A percentile compares a stretch with the other conserved stretches of the same genome.
These are phyloP conservation scores for Cucurbita maxima DNA, from an alignment of 306 rosid species.

Conservation along the genomic window DNA sequence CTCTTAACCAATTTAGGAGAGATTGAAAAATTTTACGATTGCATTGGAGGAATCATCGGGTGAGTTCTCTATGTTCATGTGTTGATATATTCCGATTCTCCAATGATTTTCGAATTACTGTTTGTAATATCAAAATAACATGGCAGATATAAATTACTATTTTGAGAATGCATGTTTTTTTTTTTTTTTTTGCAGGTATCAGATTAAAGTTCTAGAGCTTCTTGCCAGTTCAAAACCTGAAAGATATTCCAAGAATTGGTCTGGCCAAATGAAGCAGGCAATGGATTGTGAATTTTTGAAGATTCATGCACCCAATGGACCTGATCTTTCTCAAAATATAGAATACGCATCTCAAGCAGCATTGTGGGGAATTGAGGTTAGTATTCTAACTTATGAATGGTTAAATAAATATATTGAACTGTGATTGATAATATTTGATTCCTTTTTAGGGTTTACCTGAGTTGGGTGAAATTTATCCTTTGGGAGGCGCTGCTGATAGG, in stretches of 20 bases:
- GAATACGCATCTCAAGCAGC: conserved; percentile 94
- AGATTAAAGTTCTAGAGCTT: conserved; percentile 59
- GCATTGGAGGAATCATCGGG: conserved; percentile 97
- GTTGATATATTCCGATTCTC: neutral
- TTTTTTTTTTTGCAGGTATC: conserved; percentile 55
- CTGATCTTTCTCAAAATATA: conserved; percentile 57
- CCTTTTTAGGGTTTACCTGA: conserved; percentile 80
- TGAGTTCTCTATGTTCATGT: conserved; percentile 18
- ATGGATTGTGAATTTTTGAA: conserved; percentile 50
- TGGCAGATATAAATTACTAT: neutral
- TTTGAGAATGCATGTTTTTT: neutral
- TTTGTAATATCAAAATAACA: neutral
- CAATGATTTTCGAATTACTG: neutral
- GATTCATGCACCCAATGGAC: conserved; percentile 63
- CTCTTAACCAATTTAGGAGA: conserved; percentile 46
- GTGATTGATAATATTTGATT: conserved; percentile 31
- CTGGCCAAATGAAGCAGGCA: conserved; percentile 25
- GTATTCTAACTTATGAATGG: conserved; percentile 8
- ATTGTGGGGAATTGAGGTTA: conserved; percentile 95
- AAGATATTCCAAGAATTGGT: conserved; percentile 30
- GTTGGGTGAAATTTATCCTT: conserved; percentile 94
- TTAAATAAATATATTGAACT: conserved; percentile 3
- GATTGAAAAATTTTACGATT: conserved; percentile 66
- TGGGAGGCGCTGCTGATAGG: conserved; percentile 98
- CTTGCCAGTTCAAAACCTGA: conserved; percentile 35